Conservation (phyloP, 441 rosid species). For the Hura crepitans region DNA sequence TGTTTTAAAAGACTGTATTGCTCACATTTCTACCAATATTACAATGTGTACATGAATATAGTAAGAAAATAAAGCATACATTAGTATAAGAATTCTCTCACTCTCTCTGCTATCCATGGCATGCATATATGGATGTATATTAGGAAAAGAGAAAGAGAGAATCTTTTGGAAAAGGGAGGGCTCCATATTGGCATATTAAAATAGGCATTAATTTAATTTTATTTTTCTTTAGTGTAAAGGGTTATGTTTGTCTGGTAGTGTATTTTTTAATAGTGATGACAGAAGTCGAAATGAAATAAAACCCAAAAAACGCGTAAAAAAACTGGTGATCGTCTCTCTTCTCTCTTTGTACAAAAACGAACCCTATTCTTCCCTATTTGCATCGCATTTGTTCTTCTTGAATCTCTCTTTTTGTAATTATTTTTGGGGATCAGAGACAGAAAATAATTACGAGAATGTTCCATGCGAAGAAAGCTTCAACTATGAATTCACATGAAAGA, state of each 20-base stretch:
- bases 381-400: slow-evolving; percentile 92
- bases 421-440: slow-evolving; percentile 27
- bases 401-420: slow-evolving; percentile 37
- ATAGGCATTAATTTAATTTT: slow-evolving; percentile 19
- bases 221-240: slow-evolving; percentile 20
- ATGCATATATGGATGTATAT: too few species aligned
- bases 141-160: neutral
- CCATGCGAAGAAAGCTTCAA: slow-evolving; percentile 85
- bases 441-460: slow-evolving; percentile 56
- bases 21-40: too few species aligned
- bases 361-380: slow-evolving; percentile 76
- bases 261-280: neutral
- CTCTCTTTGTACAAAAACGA: slow-evolving; percentile 55
- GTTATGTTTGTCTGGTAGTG: slow-evolving; percentile 16
- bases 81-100: neutral
- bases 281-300: neutral
- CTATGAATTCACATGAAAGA: slow-evolving; percentile 92
- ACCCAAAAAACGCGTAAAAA: slow-evolving; percentile 17
- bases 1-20: too few species aligned
- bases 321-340: slow-evolving; percentile 10
- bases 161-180: slow-evolving; percentile 31
- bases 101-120: neutral
- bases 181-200: slow-evolving; percentile 27
- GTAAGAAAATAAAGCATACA: too few species aligned
- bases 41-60: too few species aligned